Percentiles rank a stretch among this genome's conserved stretches.
Evolutionary conservation across 2,329 filamentous ascomycete genomes (phyloP).

Genomic region (Penicillium sp.): DNA sequence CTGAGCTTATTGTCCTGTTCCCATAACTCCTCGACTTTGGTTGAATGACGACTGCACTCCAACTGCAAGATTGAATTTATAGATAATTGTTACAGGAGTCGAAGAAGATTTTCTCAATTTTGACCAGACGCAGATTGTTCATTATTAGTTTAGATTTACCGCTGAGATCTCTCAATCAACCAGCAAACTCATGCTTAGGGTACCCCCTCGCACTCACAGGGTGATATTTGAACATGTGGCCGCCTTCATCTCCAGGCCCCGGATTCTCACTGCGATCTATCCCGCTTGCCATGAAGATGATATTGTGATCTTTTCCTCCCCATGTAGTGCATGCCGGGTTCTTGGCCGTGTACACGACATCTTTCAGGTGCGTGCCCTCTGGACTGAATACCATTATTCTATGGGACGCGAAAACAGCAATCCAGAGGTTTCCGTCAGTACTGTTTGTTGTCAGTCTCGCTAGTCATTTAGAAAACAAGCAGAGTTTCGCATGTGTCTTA

Average conservation of each 20-base stretch:
- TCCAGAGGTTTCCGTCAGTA: slow-evolving; percentile 44
- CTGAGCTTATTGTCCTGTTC: too few species aligned
- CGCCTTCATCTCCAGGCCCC: slow-evolving; percentile 38
- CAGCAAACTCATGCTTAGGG: slow-evolving; percentile 42
- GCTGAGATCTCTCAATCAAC: slow-evolving; percentile 14
- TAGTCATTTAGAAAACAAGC: not conserved
- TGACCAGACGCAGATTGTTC: not conserved
- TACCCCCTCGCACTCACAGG: slow-evolving; percentile 31
- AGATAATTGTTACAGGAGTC: too few species aligned
- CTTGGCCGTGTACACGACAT: slow-evolving; percentile 39
- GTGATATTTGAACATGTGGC: slow-evolving; percentile 42
- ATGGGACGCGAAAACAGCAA: slow-evolving; percentile 40
- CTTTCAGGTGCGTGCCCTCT: slow-evolving; percentile 38
- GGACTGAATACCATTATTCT: slow-evolving; percentile 43
- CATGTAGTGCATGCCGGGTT: slow-evolving; percentile 44
- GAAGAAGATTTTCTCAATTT: too few species aligned
- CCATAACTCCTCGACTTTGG: too few species aligned
- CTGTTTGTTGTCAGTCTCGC: slow-evolving; percentile 20
- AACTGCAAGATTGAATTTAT: too few species aligned
- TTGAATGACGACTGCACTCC: too few species aligned
- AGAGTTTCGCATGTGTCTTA: slow-evolving; percentile 23
- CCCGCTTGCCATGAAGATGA: slow-evolving; percentile 39
- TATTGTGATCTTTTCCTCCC: slow-evolving; percentile 42
- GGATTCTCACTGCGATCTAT: slow-evolving; percentile 30
- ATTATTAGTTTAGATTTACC: too few species aligned